Conservation (phyloP, 2,329 filamentous ascomycete genomes). For the Arthroderma sp. region DNA sequence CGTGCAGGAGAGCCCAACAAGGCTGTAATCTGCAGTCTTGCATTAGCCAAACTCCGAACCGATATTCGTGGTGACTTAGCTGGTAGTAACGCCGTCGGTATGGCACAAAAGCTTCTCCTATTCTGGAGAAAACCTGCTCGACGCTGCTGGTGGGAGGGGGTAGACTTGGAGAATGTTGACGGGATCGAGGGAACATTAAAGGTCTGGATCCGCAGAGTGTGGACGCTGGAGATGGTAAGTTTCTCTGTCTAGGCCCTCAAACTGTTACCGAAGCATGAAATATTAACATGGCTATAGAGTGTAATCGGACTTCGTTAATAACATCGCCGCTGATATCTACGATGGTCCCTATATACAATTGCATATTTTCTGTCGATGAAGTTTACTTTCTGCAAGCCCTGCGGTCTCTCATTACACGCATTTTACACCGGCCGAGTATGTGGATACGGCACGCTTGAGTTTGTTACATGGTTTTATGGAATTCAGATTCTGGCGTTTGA, state of each 20-base stretch:
- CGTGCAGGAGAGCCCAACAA: constrained; percentile 96
- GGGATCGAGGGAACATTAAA: constrained; percentile 87
- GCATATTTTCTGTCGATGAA: too few species aligned
- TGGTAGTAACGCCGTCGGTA: constrained; percentile 70
- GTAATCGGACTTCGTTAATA: constrained; percentile 11
- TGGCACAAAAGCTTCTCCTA: constrained; percentile 93
- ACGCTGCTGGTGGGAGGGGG: constrained; percentile 97
- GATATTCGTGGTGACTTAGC: constrained; percentile 69
- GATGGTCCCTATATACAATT: not conserved
- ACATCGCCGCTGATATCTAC: not conserved
- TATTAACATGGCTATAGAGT: constrained; percentile 5
- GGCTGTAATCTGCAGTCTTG: constrained; percentile 93
- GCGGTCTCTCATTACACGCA: too few species aligned
- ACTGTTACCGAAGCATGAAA: not conserved
- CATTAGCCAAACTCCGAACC: constrained; percentile 79
- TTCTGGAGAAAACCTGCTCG: constrained; percentile 97
- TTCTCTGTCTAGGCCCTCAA: not conserved
- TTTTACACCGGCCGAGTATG: too few species aligned
- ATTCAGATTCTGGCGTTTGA: too few species aligned
- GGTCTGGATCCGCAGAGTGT: constrained; percentile 95
- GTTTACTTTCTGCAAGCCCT: too few species aligned
- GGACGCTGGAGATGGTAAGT: constrained; percentile 87
- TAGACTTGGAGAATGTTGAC: constrained; percentile 78
- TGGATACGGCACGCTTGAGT: too few species aligned
- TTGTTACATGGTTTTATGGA: too few species aligned